Percentiles rank a stretch among this genome's conserved stretches.
These are phyloP conservation scores for Amanita subjunquillea DNA, from an alignment of 768 basidiomycete genomes.

Conservation along the genomic window DNA sequence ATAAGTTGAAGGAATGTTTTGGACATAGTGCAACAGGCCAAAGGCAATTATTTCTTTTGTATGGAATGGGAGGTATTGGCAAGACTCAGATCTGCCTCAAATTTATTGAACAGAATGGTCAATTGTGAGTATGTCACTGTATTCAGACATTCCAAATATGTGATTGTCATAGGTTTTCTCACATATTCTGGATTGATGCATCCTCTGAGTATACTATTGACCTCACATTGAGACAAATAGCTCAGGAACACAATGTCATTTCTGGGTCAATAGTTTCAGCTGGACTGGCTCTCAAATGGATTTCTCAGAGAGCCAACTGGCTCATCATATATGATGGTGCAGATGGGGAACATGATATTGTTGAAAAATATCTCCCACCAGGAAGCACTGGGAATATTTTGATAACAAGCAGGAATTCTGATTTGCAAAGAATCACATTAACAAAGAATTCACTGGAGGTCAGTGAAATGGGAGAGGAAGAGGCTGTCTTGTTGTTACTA, in stretches of 20 bases:
- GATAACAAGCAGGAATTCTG: no score
- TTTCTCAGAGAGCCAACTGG: no score
- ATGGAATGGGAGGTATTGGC: neutral
- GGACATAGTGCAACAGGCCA: neutral
- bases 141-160: no score
- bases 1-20: neutral
- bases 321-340: no score
- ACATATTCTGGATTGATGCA: constrained; percentile 15
- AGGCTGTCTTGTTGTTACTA: constrained; percentile 9
- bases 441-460: neutral
- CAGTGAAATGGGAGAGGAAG: neutral
- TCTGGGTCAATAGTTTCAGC: constrained; percentile 6
- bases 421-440: no score
- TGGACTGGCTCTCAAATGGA: constrained; percentile 2
- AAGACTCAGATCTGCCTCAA: constrained; percentile 2
- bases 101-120: no score
- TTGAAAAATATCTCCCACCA: no score
- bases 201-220: constrained; percentile 8
- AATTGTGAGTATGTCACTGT: no score
- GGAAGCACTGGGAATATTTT: no score
- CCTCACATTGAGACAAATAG: constrained; percentile 1
- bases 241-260: constrained; percentile 2
- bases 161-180: constrained; percentile 6
- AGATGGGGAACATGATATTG: no score
- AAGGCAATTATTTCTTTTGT: constrained; percentile 8